phyloP scores from a whole-genome alignment of 2,329 filamentous ascomycete species.

The Hypoxylon sp. region DNA sequence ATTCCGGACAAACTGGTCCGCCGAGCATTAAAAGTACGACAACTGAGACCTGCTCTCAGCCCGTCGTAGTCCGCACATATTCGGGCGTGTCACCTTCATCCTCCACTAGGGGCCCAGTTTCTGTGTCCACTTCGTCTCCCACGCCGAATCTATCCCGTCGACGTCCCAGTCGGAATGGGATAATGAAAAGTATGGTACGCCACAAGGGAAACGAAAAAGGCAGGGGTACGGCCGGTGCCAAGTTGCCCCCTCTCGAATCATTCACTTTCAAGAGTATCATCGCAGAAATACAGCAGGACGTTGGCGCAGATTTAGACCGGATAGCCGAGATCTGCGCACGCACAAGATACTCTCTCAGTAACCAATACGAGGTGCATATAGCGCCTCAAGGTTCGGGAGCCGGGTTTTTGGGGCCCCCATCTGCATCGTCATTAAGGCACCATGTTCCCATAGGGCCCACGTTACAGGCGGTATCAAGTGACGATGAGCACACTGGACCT shows the following conservation, averaged over 20 bases:
- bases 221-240: conserved; percentile 55
- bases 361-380: conserved; percentile 77
- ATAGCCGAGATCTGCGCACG: conserved; percentile 78
- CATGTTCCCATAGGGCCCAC: conserved; percentile 65
- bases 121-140: conserved; percentile 47
- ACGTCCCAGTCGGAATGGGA: conserved; percentile 57
- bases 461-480: conserved; percentile 69
- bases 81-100: conserved; percentile 63
- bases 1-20: conserved; percentile 69
- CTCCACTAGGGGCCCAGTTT: conserved; percentile 52
- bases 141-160: conserved; percentile 49
- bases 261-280: conserved; percentile 77
- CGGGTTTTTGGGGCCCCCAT: conserved; percentile 58
- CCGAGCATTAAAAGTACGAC: conserved; percentile 61
- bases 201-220: conserved; percentile 60
- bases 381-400: conserved; percentile 72
- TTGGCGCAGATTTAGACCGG: conserved; percentile 72
- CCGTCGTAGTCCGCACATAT: conserved; percentile 77
- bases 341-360: conserved; percentile 75
- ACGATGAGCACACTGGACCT: conserved; percentile 66
- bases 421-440: conserved; percentile 44
- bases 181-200: conserved; percentile 61
- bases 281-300: conserved; percentile 68
- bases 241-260: conserved; percentile 73
- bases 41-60: conserved; percentile 71